Evolutionary conservation across 2,329 filamentous ascomycete genomes (phyloP).

Genomic region (Ceratocystis papillata): DNA sequence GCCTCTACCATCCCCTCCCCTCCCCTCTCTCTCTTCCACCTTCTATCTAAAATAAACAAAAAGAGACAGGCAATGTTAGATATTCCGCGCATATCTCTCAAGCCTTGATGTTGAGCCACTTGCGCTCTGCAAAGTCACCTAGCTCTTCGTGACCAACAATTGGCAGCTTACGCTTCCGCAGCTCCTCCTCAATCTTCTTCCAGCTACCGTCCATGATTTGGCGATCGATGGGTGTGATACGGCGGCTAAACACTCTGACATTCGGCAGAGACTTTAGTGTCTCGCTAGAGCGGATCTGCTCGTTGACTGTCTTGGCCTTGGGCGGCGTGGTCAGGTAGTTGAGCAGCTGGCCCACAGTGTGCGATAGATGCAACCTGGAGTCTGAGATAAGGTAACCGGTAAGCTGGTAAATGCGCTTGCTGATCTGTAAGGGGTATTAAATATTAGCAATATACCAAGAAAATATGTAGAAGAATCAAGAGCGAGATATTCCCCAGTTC

Average conservation of each 20-base stretch:
- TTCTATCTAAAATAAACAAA: background rate
- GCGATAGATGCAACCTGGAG: slow-evolving; percentile 47
- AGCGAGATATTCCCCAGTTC: background rate
- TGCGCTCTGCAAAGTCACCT: slow-evolving; percentile 36
- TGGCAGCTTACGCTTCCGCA: slow-evolving; percentile 51
- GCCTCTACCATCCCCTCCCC: background rate
- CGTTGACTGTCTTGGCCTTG: slow-evolving; percentile 51
- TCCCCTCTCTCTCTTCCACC: background rate
- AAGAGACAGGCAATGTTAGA: background rate
- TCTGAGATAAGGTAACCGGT: slow-evolving; percentile 70
- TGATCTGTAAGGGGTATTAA: slow-evolving; percentile 45
- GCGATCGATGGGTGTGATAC: slow-evolving; percentile 59
- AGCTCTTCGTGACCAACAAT: slow-evolving; percentile 39
- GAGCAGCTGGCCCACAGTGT: slow-evolving; percentile 46
- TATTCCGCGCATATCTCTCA: slow-evolving; percentile 26
- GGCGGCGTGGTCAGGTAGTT: slow-evolving; percentile 43
- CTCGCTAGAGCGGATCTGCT: slow-evolving; percentile 42
- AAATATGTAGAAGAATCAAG: background rate
- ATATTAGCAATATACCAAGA: slow-evolving; percentile 19
- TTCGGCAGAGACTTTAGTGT: slow-evolving; percentile 51
- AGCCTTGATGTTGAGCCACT: slow-evolving; percentile 35
- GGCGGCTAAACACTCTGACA: slow-evolving; percentile 53
- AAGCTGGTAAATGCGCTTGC: slow-evolving; percentile 70
- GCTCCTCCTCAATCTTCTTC: slow-evolving; percentile 67
- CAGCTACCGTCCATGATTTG: slow-evolving; percentile 62